phyloP scores from a whole-genome alignment of 2,329 filamentous ascomycete genomes.

The Apiospora aurea region DNA sequence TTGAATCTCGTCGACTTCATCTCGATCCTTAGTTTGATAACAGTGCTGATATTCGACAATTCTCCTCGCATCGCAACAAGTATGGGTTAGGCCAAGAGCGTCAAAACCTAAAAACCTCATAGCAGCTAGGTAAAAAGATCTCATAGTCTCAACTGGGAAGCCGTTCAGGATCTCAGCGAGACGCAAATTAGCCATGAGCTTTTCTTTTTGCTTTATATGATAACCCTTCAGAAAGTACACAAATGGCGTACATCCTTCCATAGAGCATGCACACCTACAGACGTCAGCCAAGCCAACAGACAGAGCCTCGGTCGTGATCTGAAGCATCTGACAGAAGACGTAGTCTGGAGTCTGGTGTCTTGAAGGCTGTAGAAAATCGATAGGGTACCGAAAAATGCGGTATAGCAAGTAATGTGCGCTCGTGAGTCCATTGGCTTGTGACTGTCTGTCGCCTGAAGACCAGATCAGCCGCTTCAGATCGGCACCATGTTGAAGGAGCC shows the following conservation, averaged over 20 bases:
- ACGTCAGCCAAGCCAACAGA: neutral
- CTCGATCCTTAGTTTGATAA: neutral
- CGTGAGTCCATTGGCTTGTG: neutral
- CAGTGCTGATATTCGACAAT: neutral
- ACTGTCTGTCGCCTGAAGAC: neutral
- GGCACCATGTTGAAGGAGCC: neutral
- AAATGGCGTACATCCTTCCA: conserved; percentile 13
- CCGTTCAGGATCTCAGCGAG: neutral
- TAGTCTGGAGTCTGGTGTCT: too few species aligned
- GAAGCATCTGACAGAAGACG: neutral
- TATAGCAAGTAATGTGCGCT: conserved; percentile 13
- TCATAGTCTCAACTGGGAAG: neutral
- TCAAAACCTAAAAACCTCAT: neutral
- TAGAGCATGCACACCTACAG: conserved; percentile 20
- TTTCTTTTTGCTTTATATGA: neutral
- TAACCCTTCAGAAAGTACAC: conserved; percentile 12
- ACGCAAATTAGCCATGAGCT: too few species aligned
- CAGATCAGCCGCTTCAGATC: neutral
- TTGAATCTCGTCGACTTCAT: conserved; percentile 16
- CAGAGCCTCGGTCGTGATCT: neutral
- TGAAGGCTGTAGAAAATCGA: too few species aligned
- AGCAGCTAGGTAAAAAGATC: neutral
- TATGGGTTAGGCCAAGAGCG: neutral
- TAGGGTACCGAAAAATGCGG: too few species aligned
- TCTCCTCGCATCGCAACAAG: neutral